Percentiles rank a stretch among this genome's conserved stretches.
Evolutionary conservation across 2,329 filamentous ascomycete species (phyloP).

Genomic region (Alternaria panax): DNA sequence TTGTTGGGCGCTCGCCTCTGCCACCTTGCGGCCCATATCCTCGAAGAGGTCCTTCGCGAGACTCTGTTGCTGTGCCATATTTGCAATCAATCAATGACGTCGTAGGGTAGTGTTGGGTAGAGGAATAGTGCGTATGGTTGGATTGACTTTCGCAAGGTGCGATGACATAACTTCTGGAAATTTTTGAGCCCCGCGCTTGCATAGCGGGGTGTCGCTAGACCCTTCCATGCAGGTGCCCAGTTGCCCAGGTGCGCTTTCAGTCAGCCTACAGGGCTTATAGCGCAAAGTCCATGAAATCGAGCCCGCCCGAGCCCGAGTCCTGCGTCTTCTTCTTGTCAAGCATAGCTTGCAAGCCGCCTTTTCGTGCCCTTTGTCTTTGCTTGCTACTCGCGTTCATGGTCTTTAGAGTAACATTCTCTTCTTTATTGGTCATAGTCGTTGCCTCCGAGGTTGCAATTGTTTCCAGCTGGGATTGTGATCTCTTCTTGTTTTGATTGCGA

Average conservation of each 20-base stretch:
- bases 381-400: conserved; percentile 59
- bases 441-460: not conserved
- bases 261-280: conserved; percentile 47
- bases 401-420: conserved; percentile 30
- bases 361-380: conserved; percentile 63
- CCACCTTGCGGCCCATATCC: conserved; percentile 60
- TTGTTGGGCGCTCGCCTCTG: conserved; percentile 48
- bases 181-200: conserved; percentile 43
- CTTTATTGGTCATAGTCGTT: conserved; percentile 14
- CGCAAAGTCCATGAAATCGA: conserved; percentile 64
- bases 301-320: conserved; percentile 43
- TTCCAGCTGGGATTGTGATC: conserved; percentile 7
- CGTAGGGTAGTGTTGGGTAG: not conserved
- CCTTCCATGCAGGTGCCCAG: conserved; percentile 33
- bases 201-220: conserved; percentile 36
- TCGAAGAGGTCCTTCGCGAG: conserved; percentile 60
- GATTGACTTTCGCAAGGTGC: conserved; percentile 10
- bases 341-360: conserved; percentile 62
- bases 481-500: conserved; percentile 30
- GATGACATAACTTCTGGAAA: conserved; percentile 36
- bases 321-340: conserved; percentile 56
- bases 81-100: not conserved
- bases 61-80: conserved; percentile 47
- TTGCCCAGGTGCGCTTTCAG: conserved; percentile 16
- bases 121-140: not conserved